Evolutionary conservation across 495 filamentous ascomycete genomes (phyloP), one percentile per base, ranked within the genome.

Genomic region (Copromyces sp.): DNA sequence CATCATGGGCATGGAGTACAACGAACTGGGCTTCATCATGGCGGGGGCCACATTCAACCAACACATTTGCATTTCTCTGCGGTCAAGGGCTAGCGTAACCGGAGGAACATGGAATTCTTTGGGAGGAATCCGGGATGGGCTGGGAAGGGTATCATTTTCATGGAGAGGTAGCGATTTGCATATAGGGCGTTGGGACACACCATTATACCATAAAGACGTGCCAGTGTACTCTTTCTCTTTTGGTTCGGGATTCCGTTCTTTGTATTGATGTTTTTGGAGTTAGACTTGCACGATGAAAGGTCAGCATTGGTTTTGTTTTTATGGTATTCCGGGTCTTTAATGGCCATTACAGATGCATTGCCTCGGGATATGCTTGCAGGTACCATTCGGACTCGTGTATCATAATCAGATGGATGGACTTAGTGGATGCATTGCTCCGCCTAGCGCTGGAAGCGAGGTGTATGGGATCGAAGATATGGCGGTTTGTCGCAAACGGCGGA

Each of bases 181-280:
- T 32, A 24, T 61, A 61, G 53, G 53, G 53, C 53, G 53, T 61
- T 61, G 53, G 53, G 8, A 17, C 53, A 61, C 53, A 61, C 53
- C 69, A 32, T 44, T 45, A 70, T 70, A 70, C 32, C 40, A 70
- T 70, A 70, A 70, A 45, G 42, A 39, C 14, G 39, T 45, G 53
- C 12, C 24, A 69, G n/a, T 61, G 39, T 68, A 71, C 53, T 68
- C 39, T 61, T 61, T 17, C 53, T 61, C 29, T 61, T 40, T 35
- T 61, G 12, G 53, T 20, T 61, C 4, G 24, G 53, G 3, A 35
- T 32, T 17, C 16, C 24, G 14, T 61, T 61, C 29, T 61, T 61
- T 61, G 53, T 35, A 61, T 61, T 35, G 53, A 9, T 35, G 24
- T 35, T 61, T 32, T 61, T 61, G 53, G 53, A 61, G 29, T 35